Evolutionary conservation across 306 rosid species (phyloP).

Genomic region (Citrullus colocynthis): DNA sequence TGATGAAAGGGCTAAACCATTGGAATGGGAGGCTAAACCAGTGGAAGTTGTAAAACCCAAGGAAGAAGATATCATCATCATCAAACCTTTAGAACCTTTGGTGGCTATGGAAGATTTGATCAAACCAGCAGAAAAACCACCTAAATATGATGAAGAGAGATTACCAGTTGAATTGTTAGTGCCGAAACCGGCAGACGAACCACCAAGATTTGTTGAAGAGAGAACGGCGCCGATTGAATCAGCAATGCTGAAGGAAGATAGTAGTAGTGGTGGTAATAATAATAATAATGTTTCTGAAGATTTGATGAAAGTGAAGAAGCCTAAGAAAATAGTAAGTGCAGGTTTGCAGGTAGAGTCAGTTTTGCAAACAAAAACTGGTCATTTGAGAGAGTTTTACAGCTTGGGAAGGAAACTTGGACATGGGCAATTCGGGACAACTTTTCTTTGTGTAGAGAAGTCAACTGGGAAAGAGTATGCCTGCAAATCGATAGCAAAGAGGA

Average conservation of each 20-base stretch:
- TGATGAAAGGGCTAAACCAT: conserved; percentile 17
- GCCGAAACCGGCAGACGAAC: background rate
- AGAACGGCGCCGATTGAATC: background rate
- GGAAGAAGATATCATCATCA: background rate
- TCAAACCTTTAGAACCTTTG: conserved; percentile 7
- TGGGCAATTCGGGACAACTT: conserved; percentile 79
- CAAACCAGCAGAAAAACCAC: background rate
- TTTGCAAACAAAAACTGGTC: conserved; percentile 48
- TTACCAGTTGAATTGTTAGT: background rate
- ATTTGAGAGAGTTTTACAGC: conserved; percentile 42
- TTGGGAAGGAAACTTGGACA: conserved; percentile 67
- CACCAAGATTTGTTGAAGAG: background rate
- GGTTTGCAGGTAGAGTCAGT: conserved; percentile 57
- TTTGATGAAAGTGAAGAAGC: conserved; percentile 21
- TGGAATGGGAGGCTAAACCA: conserved; percentile 4
- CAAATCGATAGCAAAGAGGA: conserved; percentile 74
- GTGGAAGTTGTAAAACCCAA: background rate
- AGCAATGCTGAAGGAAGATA: conserved; percentile 4
- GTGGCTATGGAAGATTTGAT: conserved; percentile 7
- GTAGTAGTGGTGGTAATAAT: background rate
- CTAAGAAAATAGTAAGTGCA: conserved; percentile 40
- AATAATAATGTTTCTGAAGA: background rate
- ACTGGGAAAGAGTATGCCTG: conserved; percentile 74
- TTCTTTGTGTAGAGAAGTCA: conserved; percentile 51
- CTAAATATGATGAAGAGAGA: background rate